Conservation (phyloP, 208 protist species). For the Wallacemonas sp. region DNA sequence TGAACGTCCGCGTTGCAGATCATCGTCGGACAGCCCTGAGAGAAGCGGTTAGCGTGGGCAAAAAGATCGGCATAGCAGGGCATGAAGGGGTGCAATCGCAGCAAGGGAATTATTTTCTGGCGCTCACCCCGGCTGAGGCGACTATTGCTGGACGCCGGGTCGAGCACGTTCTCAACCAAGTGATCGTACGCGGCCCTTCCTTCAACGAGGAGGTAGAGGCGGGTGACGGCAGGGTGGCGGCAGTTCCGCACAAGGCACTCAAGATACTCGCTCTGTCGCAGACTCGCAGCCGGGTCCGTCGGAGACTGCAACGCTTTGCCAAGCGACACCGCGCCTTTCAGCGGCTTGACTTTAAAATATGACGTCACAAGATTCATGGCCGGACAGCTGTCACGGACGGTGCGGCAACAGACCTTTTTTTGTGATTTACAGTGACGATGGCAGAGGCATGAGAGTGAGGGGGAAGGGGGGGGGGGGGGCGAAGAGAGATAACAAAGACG, state of each 20-base stretch:
- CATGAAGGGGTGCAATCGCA: slow-evolving; percentile 25
- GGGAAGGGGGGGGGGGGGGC: background rate
- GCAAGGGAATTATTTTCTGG: slow-evolving; percentile 54
- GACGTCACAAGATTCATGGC: slow-evolving; percentile 81
- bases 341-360: slow-evolving; percentile 72
- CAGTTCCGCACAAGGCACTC: slow-evolving; percentile 61
- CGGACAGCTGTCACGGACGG: background rate
- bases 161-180: slow-evolving; percentile 40
- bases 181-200: slow-evolving; percentile 55
- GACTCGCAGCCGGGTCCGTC: background rate
- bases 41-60: slow-evolving; percentile 57
- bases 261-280: slow-evolving; percentile 73
- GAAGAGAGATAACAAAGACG: background rate
- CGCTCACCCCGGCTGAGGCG: background rate
- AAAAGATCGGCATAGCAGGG: slow-evolving; percentile 83
- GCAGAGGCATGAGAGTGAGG: slow-evolving; percentile 15
- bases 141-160: too few species aligned
- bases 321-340: slow-evolving; percentile 54
- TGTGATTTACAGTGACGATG: too few species aligned
- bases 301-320: slow-evolving; percentile 15
- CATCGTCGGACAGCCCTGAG: slow-evolving; percentile 53
- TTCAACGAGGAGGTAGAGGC: slow-evolving; percentile 70
- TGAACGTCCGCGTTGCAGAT: slow-evolving; percentile 88
- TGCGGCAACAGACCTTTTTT: background rate
- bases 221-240: slow-evolving; percentile 43